Percentiles rank a stretch among this genome's conserved stretches.
Conservation (phyloP, 805 yeast genomes). For the Saccharomyces mikatae region DNA sequence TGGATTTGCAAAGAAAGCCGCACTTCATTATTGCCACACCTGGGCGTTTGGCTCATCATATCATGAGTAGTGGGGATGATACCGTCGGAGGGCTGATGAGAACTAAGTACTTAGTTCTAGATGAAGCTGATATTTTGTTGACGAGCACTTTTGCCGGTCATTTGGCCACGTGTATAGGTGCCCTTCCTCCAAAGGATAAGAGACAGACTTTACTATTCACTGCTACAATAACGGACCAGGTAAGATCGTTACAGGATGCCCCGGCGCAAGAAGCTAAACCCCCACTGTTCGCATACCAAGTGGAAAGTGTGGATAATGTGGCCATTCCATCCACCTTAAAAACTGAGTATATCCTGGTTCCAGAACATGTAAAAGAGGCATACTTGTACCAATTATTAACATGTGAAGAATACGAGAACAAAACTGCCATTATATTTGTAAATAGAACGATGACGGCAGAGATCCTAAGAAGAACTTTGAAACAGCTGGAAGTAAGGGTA, state of each 20-base stretch:
- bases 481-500: slow-evolving; percentile 66
- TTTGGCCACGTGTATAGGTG: slow-evolving; percentile 59
- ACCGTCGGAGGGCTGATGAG: slow-evolving; percentile 71
- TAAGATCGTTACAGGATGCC: slow-evolving; percentile 64
- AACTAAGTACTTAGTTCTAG: slow-evolving; percentile 75
- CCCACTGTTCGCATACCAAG: slow-evolving; percentile 60
- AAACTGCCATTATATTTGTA: slow-evolving; percentile 80
- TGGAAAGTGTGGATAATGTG: slow-evolving; percentile 62
- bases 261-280: slow-evolving; percentile 48
- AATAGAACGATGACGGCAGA: slow-evolving; percentile 90
- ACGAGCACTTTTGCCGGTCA: slow-evolving; percentile 79
- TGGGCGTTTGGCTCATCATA: slow-evolving; percentile 90
- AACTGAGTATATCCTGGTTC: slow-evolving; percentile 65
- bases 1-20: slow-evolving; percentile 73
- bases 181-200: slow-evolving; percentile 59
- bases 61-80: slow-evolving; percentile 80
- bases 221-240: slow-evolving; percentile 93
- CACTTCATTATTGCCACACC: slow-evolving; percentile 97
- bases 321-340: slow-evolving; percentile 71
- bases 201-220: slow-evolving; percentile 90
- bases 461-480: slow-evolving; percentile 66
- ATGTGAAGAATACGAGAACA: slow-evolving; percentile 51
- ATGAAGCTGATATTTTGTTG: slow-evolving; percentile 90
- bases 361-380: slow-evolving; percentile 85
- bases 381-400: slow-evolving; percentile 64